Percentiles rank a stretch among this genome's conserved stretches.
Evolutionary conservation across 805 yeast genomes (phyloP).

Genomic region (Saturnispora diversa): DNA sequence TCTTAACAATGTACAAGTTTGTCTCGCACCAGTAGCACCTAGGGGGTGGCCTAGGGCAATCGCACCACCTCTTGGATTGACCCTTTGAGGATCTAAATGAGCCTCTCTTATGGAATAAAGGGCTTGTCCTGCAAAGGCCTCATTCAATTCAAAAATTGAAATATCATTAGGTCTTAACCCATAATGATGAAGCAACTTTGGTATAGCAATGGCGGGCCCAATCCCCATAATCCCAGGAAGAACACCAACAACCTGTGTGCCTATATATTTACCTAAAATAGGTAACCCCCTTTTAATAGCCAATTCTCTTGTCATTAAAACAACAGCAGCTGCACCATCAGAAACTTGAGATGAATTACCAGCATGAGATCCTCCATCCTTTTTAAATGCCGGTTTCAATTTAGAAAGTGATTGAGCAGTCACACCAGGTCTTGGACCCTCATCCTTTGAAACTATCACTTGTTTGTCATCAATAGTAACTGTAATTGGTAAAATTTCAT

Average conservation of each 20-base stretch:
- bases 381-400: conserved; percentile 79
- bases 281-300: conserved; percentile 70
- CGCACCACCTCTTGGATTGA: conserved; percentile 94
- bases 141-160: conserved; percentile 79
- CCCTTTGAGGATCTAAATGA: conserved; percentile 60
- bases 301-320: conserved; percentile 75
- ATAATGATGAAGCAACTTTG: conserved; percentile 49
- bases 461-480: conserved; percentile 48
- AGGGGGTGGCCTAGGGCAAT: conserved; percentile 94
- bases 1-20: conserved; percentile 78
- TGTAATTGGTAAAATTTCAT: conserved; percentile 79
- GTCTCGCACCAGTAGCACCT: conserved; percentile 83
- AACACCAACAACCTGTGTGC: conserved; percentile 78
- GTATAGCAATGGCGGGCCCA: conserved; percentile 96
- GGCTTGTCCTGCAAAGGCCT: conserved; percentile 96
- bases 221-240: conserved; percentile 98
- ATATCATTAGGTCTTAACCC: conserved; percentile 53
- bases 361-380: conserved; percentile 83
- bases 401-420: conserved; percentile 68
- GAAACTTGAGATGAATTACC: conserved; percentile 95
- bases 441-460: conserved; percentile 33
- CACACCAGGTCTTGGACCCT: conserved; percentile 85
- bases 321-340: conserved; percentile 91
- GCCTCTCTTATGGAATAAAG: conserved; percentile 60
- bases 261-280: conserved; percentile 72